A percentile compares a stretch with the other conserved stretches of the same genome.
These are phyloP conservation scores for Candida stauntonica DNA, from an alignment of 805 yeast species.

Conservation along the genomic window DNA sequence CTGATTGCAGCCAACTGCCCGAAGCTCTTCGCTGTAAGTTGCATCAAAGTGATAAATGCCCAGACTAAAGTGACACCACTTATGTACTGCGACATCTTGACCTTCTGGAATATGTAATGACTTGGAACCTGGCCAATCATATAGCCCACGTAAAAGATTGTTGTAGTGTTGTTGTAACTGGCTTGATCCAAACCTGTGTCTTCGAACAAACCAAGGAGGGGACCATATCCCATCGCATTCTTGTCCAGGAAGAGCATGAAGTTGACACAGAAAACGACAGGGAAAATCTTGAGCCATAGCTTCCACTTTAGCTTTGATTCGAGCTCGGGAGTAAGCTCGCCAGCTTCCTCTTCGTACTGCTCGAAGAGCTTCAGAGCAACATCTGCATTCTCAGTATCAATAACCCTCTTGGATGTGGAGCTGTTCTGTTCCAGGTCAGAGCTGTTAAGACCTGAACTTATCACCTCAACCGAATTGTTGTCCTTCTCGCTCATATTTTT, in stretches of 20 bases:
- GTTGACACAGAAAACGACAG: constrained; percentile 16
- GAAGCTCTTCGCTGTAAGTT: constrained; percentile 6
- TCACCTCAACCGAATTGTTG: constrained; percentile 1
- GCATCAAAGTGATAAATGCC: constrained; percentile 7
- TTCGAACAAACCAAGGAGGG: constrained; percentile 12
- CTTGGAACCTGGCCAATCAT: constrained; percentile 13
- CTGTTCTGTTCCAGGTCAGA: neutral
- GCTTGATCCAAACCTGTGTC: constrained; percentile 11
- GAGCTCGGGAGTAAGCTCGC: constrained; percentile 15
- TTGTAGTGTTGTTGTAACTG: constrained; percentile 6
- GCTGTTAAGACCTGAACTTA: neutral
- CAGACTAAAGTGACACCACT: constrained; percentile 8
- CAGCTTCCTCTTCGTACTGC: constrained; percentile 13
- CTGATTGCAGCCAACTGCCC: constrained; percentile 9
- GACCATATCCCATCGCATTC: constrained; percentile 15
- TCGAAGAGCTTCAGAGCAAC: constrained; percentile 11
- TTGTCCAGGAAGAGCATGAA: constrained; percentile 18
- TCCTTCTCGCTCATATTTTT: constrained; percentile 8
- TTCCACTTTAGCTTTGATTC: constrained; percentile 11
- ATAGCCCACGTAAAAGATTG: constrained; percentile 16
- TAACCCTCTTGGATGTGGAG: constrained; percentile 1
- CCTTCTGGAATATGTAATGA: constrained; percentile 8
- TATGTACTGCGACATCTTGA: constrained; percentile 6
- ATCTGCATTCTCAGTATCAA: constrained; percentile 27
- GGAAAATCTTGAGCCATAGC: constrained; percentile 24